Evolutionary conservation across 2,329 filamentous ascomycete species (phyloP).

Genomic region (Colletotrichum sp.): DNA sequence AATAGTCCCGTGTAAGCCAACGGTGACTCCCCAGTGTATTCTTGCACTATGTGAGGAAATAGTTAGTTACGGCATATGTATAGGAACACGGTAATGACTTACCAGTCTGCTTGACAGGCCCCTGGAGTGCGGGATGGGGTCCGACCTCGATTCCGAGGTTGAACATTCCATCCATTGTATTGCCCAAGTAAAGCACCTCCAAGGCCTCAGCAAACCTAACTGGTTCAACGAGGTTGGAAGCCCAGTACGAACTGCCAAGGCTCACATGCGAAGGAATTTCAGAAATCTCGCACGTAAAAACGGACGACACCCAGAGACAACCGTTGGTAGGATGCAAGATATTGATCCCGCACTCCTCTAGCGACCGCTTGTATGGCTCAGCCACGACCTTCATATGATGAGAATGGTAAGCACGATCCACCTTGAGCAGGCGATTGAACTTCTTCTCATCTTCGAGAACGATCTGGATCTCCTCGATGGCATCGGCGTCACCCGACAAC

Average conservation of each 20-base stretch:
- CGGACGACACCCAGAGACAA: neutral
- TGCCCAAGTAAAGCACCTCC: constrained; percentile 4
- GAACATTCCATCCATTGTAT: neutral
- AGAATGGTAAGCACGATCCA: constrained; percentile 35
- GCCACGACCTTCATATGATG: constrained; percentile 25
- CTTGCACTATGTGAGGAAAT: neutral
- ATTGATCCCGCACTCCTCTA: neutral
- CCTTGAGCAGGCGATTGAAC: constrained; percentile 25
- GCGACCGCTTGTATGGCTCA: neutral
- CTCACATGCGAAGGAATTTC: neutral
- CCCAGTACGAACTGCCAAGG: constrained; percentile 27
- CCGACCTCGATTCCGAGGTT: constrained; percentile 34
- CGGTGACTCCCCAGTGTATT: neutral
- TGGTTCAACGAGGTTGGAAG: constrained; percentile 29
- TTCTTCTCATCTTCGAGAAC: constrained; percentile 21
- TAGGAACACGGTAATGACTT: neutral
- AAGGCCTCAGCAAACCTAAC: constrained; percentile 26
- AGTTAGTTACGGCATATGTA: fast-evolving
- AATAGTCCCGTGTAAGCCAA: neutral
- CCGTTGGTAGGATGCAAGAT: neutral
- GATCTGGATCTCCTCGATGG: constrained; percentile 26
- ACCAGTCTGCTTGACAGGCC: constrained; percentile 27
- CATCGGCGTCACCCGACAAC: constrained; percentile 30
- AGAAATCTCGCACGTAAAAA: neutral
- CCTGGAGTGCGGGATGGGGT: constrained; percentile 43